Evolutionary conservation across 2,329 filamentous ascomycete genomes (phyloP).

Genomic region (Xylaria sp.): DNA sequence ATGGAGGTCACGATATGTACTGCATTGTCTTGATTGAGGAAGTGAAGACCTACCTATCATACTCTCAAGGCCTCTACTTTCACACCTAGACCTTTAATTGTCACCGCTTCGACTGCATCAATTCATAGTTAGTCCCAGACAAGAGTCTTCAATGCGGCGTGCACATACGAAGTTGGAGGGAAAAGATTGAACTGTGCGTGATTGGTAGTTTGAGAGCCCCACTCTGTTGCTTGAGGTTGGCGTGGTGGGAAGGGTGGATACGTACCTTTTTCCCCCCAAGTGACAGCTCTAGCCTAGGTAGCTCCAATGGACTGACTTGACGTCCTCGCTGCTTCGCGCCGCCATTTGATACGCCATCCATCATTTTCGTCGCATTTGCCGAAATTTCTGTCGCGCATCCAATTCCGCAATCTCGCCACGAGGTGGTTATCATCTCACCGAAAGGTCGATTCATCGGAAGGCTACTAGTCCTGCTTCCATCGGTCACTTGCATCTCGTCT

Average conservation of each 20-base stretch:
- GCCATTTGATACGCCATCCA: neutral
- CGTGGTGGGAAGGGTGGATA: neutral
- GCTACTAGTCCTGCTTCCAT: neutral
- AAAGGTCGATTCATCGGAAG: neutral
- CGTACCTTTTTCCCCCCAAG: neutral
- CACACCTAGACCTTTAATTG: neutral
- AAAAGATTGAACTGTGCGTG: neutral
- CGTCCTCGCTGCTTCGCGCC: neutral
- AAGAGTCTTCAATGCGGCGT: neutral
- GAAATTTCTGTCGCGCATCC: no score
- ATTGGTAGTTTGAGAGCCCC: neutral
- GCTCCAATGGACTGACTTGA: no score
- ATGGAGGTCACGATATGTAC: neutral
- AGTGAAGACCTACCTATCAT: slow-evolving; percentile 5
- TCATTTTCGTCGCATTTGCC: no score
- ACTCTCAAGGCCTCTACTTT: neutral
- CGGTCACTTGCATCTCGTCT: slow-evolving; percentile 2
- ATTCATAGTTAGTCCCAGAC: neutral
- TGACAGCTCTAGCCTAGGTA: no score
- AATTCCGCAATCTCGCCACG: no score
- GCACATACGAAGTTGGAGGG: neutral
- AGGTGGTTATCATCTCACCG: no score
- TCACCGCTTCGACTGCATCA: neutral
- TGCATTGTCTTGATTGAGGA: neutral
- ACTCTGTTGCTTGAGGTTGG: no score